These are phyloP conservation scores for Fomitopsis pulvina DNA, from an alignment of 768 basidiomycete species.

Conservation along the genomic window DNA sequence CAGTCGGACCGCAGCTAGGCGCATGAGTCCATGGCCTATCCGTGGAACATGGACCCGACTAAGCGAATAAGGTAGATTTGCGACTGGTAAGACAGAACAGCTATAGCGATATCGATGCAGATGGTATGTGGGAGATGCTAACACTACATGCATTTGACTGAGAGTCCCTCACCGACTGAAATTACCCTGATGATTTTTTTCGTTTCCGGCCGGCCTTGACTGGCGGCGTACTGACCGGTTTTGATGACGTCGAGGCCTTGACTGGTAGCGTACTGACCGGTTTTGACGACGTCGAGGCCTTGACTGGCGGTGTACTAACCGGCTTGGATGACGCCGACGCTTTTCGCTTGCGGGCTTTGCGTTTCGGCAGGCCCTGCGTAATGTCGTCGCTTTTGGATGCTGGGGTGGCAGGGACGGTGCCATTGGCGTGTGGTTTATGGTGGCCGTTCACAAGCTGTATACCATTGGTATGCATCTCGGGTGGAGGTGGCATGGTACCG, in stretches of 20 bases:
- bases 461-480: slow-evolving; percentile 6
- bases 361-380: slow-evolving; percentile 2
- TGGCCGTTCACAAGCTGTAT: slow-evolving; percentile 10
- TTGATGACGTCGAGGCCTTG: slow-evolving; percentile 4
- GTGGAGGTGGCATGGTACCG: slow-evolving; percentile 2
- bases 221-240: slow-evolving; percentile 15
- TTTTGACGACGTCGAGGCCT: slow-evolving; percentile 19
- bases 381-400: slow-evolving; percentile 9
- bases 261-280: background rate
- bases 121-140: background rate
- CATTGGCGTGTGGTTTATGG: slow-evolving; percentile 14
- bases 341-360: background rate
- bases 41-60: background rate
- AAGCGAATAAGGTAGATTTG: slow-evolving; percentile 4
- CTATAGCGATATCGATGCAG: slow-evolving; percentile 2
- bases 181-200: slow-evolving; percentile 39
- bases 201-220: slow-evolving; percentile 45
- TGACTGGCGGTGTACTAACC: slow-evolving; percentile 18
- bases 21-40: no score
- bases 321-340: slow-evolving; percentile 6
- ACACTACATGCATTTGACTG: slow-evolving; percentile 4
- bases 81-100: slow-evolving; percentile 3
- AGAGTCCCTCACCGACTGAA: background rate
- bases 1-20: no score
- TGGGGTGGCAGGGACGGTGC: slow-evolving; percentile 1